A percentile compares a stretch with the other conserved stretches of the same genome.
These are phyloP conservation scores for Argentina anserina DNA, from an alignment of 306 rosid genomes.

Conservation along the genomic window DNA sequence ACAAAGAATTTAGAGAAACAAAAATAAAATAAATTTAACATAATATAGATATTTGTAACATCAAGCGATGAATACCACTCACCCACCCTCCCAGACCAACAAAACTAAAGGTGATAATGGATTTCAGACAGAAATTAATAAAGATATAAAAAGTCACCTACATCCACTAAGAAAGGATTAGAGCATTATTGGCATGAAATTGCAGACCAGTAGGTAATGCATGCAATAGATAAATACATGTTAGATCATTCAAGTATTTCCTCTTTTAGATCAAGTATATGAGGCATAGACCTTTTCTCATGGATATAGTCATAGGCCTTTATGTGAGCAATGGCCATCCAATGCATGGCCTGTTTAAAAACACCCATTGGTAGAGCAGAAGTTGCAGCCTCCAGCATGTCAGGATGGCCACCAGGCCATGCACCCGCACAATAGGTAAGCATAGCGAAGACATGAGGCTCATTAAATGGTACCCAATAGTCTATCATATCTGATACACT, in stretches of 20 bases:
- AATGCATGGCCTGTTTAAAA: conserved; percentile 93
- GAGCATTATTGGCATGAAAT: conserved; percentile 10
- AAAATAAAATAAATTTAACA: background rate
- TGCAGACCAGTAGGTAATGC: background rate
- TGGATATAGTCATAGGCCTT: conserved; percentile 89
- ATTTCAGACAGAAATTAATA: background rate
- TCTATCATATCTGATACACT: conserved; percentile 69
- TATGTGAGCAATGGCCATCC: conserved; percentile 88
- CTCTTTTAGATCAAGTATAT: conserved; percentile 17
- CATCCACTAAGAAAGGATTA: conserved; percentile 2
- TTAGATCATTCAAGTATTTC: background rate
- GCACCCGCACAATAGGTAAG: conserved; percentile 94
- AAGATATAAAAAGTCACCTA: background rate
- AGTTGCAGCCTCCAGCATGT: conserved; percentile 87
- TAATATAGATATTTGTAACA: background rate
- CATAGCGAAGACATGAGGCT: conserved; percentile 86
- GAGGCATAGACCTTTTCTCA: conserved; percentile 54
- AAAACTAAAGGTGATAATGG: background rate
- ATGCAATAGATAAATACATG: background rate
- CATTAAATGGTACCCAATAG: conserved; percentile 93
- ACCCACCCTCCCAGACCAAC: background rate
- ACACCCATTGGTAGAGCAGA: conserved; percentile 92
- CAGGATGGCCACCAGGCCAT: conserved; percentile 99
- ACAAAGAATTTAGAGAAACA: background rate
- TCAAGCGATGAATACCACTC: background rate